Percentiles rank a stretch among this genome's conserved stretches.
Evolutionary conservation across 495 filamentous ascomycete species (phyloP).

Genomic region (Aspergillus conjunctus): DNA sequence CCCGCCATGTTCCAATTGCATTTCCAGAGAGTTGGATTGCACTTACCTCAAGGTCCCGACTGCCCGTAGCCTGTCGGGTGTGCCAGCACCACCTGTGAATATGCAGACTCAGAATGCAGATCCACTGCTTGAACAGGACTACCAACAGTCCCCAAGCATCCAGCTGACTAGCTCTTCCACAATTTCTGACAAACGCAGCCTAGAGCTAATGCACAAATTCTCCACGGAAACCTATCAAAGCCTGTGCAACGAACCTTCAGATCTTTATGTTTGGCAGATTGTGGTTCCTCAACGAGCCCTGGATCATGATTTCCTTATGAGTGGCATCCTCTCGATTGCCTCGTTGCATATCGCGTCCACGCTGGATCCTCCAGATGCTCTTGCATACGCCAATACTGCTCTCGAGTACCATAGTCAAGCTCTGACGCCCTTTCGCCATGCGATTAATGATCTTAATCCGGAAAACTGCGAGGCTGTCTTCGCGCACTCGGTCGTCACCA

Average conservation of each 20-base stretch:
- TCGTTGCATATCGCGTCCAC: conserved; percentile 55
- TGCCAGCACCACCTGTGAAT: conserved; percentile 9
- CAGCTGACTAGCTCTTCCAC: conserved; percentile 14
- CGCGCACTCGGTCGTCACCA: conserved; percentile 54
- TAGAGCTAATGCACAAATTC: conserved; percentile 49
- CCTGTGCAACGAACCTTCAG: conserved; percentile 32
- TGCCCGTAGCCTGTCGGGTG: conserved; percentile 20
- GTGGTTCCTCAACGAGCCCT: conserved; percentile 53
- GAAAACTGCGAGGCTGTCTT: conserved; percentile 55
- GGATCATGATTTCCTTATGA: conserved; percentile 55
- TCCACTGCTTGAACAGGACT: background rate
- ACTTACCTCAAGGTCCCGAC: conserved; percentile 38
- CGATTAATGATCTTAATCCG: conserved; percentile 48
- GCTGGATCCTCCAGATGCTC: conserved; percentile 35
- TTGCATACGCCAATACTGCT: conserved; percentile 52
- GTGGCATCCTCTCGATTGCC: conserved; percentile 55
- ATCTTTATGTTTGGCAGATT: conserved; percentile 39
- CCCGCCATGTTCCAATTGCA: conserved; percentile 49
- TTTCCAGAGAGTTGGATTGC: conserved; percentile 42
- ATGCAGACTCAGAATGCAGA: background rate
- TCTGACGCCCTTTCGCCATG: conserved; percentile 45
- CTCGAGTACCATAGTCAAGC: conserved; percentile 54
- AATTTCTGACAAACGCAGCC: conserved; percentile 32
- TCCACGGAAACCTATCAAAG: conserved; percentile 44
- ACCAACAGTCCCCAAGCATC: conserved; percentile 5